A percentile compares a stretch with the other conserved stretches of the same genome.
These are phyloP conservation scores for Suhomyces vadensis DNA, from an alignment of 805 yeast species.

Conservation along the genomic window DNA sequence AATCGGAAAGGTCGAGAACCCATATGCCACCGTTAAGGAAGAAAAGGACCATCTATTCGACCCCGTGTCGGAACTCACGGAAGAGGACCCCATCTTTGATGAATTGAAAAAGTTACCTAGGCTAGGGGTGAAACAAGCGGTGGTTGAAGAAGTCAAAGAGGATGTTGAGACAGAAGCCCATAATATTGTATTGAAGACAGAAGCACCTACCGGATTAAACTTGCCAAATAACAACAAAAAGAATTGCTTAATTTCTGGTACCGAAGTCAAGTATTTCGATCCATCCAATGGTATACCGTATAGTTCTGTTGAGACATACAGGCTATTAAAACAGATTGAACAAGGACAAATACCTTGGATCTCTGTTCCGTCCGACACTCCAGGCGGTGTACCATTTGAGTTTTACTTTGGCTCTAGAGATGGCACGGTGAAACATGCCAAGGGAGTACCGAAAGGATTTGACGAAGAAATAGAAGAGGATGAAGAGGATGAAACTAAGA, in stretches of 20 bases:
- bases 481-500: not conserved
- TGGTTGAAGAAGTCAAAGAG: conserved; percentile 47
- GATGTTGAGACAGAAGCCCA: conserved; percentile 41
- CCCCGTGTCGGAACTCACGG: conserved; percentile 35
- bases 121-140: conserved; percentile 57
- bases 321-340: conserved; percentile 52
- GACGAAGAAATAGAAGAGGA: conserved; percentile 25
- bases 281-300: conserved; percentile 89
- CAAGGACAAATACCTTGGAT: conserved; percentile 55
- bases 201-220: conserved; percentile 73
- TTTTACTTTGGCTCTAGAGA: conserved; percentile 42
- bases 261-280: conserved; percentile 79
- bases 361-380: conserved; percentile 48
- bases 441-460: conserved; percentile 88
- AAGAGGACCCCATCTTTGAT: conserved; percentile 42
- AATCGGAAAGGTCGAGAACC: conserved; percentile 40
- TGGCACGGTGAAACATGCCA: conserved; percentile 69
- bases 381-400: conserved; percentile 52
- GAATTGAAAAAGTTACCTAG: conserved; percentile 52
- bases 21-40: conserved; percentile 34
- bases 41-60: conserved; percentile 36
- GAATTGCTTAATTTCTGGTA: conserved; percentile 74
- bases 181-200: conserved; percentile 53
- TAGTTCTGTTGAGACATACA: conserved; percentile 77
- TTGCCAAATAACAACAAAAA: conserved; percentile 68